Base-by-base conservation (phyloP, 345 rosid species). In the Xanthoceras sorbifolium region DNA sequence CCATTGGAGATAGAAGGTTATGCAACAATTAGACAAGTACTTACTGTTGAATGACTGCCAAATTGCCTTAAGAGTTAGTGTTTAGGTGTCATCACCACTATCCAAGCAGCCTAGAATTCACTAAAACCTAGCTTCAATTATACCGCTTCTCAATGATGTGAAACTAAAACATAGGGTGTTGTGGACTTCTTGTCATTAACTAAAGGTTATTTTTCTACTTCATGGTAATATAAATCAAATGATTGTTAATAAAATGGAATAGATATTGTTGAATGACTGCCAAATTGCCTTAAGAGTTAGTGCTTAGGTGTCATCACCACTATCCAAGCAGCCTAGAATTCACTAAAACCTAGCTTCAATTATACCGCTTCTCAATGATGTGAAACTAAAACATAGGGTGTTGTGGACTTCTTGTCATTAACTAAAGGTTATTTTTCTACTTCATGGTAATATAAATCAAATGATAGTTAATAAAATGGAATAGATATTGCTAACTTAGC, bases 91-190 rank as follows among this genome's bases (percentile, higher is more conserved):
- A 23, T 26, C 25, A 54, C 52, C 10, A 57, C 23, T 1, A 34
- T 8, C 64, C 26, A 36, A 17, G 20, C 22, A 22, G 60, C 68
- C 59, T 26, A 25, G 11, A 40, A 28, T 18, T 61, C 52, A 52
- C 23, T 23, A 6, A 23, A 28, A 42, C 59, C 66, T 9, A 44
- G 8, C 36, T 73, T 62, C 46, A 32, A 61, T 60, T 42, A 20
- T 44, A 73, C 69, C 63, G n/a, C 69, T 59, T 26, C 54, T 38
- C 12, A 26, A 38, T 59, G 0, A 25, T 38, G 31, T 26, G 31
- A 48, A 63, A 63, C 69, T 64, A 64, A 64, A 40, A 50, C 55
- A 50, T 50, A 64, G 62, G 59, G 32, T 74, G n/a, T n/a, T n/a
- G n/a, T n/a, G n/a, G 32, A 14, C 22, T 42, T 3, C 1, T 12